Conservation (phyloP, 805 yeast genomes). For the Saturnispora halmiae region DNA sequence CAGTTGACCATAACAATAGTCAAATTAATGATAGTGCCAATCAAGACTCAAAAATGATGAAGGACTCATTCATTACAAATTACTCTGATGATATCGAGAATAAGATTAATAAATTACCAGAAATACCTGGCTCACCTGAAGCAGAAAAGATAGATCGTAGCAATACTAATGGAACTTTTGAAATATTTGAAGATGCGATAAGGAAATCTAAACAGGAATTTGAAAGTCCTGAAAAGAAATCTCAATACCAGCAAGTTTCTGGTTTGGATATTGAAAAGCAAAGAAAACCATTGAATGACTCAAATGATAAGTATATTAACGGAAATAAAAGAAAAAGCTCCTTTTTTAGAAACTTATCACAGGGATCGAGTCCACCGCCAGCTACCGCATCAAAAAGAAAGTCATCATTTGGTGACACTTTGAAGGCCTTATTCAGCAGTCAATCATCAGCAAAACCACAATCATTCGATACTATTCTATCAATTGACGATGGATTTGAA, state of each 20-base stretch:
- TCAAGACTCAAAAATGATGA: slow-evolving; percentile 17
- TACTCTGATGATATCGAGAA: slow-evolving; percentile 32
- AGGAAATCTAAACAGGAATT: slow-evolving; percentile 15
- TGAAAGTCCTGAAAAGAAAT: slow-evolving; percentile 8
- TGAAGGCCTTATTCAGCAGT: slow-evolving; percentile 34
- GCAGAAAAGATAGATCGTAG: slow-evolving; percentile 21
- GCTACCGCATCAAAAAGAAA: slow-evolving; percentile 12
- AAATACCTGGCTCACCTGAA: slow-evolving; percentile 33
- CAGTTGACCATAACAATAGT: slow-evolving; percentile 13
- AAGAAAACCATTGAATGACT: slow-evolving; percentile 12
- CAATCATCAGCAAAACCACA: slow-evolving; percentile 11
- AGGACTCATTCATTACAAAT: slow-evolving; percentile 37
- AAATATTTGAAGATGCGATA: slow-evolving; percentile 20
- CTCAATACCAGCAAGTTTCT: slow-evolving; percentile 1
- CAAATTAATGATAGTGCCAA: neutral
- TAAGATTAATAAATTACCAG: slow-evolving; percentile 42
- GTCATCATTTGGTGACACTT: slow-evolving; percentile 34
- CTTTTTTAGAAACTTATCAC: slow-evolving; percentile 40
- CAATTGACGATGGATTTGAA: slow-evolving; percentile 49
- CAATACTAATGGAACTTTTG: slow-evolving; percentile 19
- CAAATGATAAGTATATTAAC: slow-evolving; percentile 13
- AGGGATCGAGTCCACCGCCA: slow-evolving; percentile 6
- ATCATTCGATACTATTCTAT: slow-evolving; percentile 29
- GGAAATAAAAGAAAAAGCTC: slow-evolving; percentile 19
- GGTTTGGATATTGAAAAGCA: slow-evolving; percentile 28